These are phyloP conservation scores for Alternaria angustiovoidea DNA, from an alignment of 2,329 filamentous ascomycete genomes.

Conservation along the genomic window DNA sequence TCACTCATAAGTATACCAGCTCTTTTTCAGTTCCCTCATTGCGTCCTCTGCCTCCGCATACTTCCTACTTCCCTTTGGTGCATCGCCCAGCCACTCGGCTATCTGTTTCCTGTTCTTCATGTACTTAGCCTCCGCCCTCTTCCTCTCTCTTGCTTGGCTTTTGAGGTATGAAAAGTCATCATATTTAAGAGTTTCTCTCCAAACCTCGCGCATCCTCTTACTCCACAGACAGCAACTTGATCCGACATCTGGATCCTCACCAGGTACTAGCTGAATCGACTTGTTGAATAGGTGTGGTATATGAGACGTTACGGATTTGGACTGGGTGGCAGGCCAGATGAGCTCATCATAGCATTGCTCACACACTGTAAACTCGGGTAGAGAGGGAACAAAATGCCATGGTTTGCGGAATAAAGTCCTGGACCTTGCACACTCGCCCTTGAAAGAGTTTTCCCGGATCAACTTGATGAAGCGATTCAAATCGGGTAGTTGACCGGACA, in stretches of 20 bases:
- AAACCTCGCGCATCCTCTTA: slow-evolving; percentile 77
- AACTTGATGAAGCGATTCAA: slow-evolving; percentile 70
- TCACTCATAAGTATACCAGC: slow-evolving; percentile 46
- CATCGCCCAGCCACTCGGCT: slow-evolving; percentile 30
- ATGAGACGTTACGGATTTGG: slow-evolving; percentile 55
- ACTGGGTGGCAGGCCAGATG: slow-evolving; percentile 70
- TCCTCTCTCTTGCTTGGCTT: slow-evolving; percentile 64
- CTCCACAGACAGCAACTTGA: slow-evolving; percentile 82
- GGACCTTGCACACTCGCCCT: slow-evolving; percentile 69
- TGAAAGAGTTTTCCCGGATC: slow-evolving; percentile 58
- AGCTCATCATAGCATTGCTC: slow-evolving; percentile 85
- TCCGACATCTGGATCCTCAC: slow-evolving; percentile 53
- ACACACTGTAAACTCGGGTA: slow-evolving; percentile 84
- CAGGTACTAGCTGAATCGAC: slow-evolving; percentile 64
- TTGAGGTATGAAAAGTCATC: slow-evolving; percentile 73
- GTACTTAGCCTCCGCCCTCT: slow-evolving; percentile 47
- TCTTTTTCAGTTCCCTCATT: slow-evolving; percentile 33
- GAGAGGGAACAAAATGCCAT: slow-evolving; percentile 80
- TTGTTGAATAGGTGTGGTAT: slow-evolving; percentile 56
- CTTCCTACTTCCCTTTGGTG: slow-evolving; percentile 33
- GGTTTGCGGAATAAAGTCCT: slow-evolving; percentile 66
- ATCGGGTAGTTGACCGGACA: slow-evolving; percentile 56
- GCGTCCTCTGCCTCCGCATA: slow-evolving; percentile 38
- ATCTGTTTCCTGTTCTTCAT: slow-evolving; percentile 54
- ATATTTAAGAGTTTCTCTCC: slow-evolving; percentile 69